These are phyloP conservation scores for Bonia amplexicaulis DNA, from an alignment of 176 grass and related monocot genomes.

Conservation along the genomic window DNA sequence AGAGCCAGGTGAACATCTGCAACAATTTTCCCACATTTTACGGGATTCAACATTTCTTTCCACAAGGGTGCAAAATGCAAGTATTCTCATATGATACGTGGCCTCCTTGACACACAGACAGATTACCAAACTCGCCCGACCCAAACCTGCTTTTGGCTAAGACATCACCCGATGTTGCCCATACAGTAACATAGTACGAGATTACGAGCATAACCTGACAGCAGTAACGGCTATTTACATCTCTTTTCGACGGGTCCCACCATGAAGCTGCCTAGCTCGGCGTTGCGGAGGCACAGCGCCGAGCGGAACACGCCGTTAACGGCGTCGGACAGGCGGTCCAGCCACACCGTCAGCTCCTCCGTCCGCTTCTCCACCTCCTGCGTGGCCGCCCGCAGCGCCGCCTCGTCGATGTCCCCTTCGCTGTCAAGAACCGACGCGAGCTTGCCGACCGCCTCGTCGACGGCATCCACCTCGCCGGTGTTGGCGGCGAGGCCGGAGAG, in stretches of 20 bases:
- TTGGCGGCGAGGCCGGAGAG: constrained; percentile 8
- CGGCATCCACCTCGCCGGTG: constrained; percentile 30
- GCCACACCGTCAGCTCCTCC: constrained; percentile 48
- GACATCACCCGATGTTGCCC: not conserved
- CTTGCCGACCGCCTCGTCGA: constrained; percentile 39
- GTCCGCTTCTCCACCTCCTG: constrained; percentile 46
- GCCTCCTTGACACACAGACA: not conserved
- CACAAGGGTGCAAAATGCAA: constrained; percentile 22
- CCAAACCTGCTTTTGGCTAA: not conserved
- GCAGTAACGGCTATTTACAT: constrained; percentile 28
- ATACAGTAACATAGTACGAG: not conserved
- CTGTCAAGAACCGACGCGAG: constrained; percentile 23
- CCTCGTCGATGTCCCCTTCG: not conserved
- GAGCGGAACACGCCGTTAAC: constrained; percentile 61
- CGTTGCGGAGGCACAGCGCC: constrained; percentile 56
- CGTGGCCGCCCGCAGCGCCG: constrained; percentile 4
- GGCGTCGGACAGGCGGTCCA: constrained; percentile 52
- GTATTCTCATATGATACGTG: not conserved
- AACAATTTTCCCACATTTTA: not conserved
- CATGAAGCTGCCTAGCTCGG: constrained; percentile 44
- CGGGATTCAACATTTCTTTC: constrained; percentile 3
- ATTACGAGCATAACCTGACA: not conserved
- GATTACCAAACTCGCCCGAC: not conserved
- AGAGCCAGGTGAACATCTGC: not conserved
- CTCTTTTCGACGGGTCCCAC: constrained; percentile 20